Percentiles rank a stretch among this genome's conserved stretches.
These are phyloP conservation scores for Daphne laureola DNA, from an alignment of 441 rosid species.

Conservation along the genomic window DNA sequence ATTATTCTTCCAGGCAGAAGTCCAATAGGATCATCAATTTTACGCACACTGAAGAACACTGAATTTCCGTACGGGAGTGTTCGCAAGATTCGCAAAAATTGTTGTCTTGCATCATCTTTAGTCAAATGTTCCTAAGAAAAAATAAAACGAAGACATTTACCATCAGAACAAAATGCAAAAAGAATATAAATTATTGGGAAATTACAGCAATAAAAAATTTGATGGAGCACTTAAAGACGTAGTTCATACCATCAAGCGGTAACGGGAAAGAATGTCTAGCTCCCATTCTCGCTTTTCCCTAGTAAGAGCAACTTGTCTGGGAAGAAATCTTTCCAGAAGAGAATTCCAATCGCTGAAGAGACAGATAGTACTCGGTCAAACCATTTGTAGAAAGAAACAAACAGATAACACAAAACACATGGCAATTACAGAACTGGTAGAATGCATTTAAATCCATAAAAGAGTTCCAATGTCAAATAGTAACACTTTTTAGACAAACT, in stretches of 20 bases:
- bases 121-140: conserved; percentile 65
- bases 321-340: conserved; percentile 83
- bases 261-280: conserved; percentile 86
- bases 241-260: conserved; percentile 65
- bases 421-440: neutral
- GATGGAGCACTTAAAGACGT: conserved; percentile 7
- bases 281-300: conserved; percentile 97
- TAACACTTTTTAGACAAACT: no score
- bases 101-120: conserved; percentile 97
- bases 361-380: conserved; percentile 17
- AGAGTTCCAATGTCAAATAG: neutral
- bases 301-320: conserved; percentile 94
- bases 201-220: neutral
- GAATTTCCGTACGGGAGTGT: conserved; percentile 91
- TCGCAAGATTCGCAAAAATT: conserved; percentile 77
- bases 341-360: conserved; percentile 77
- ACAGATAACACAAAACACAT: conserved; percentile 6
- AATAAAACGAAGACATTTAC: conserved; percentile 12
- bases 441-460: conserved; percentile 1
- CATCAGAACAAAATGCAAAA: conserved; percentile 6
- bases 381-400: neutral
- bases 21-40: conserved; percentile 98
- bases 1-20: conserved; percentile 90
- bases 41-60: conserved; percentile 86
- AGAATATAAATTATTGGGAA: neutral